Conservation (phyloP, 176 grass and related monocot species). For the Pontederia crassipes region DNA sequence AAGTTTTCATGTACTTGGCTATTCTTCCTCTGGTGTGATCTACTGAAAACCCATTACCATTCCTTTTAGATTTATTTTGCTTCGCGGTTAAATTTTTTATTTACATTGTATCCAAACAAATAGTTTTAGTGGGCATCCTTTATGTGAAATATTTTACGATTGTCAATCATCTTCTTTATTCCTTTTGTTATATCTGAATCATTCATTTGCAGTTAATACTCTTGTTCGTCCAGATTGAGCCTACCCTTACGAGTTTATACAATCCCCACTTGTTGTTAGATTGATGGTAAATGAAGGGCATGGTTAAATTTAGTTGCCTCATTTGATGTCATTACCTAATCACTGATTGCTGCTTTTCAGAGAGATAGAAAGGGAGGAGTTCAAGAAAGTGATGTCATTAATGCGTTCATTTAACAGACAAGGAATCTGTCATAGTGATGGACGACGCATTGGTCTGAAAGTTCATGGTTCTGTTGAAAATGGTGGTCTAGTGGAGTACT, state of each 20-base stretch:
- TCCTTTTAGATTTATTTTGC: too few relatives aligned
- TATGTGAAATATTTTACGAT: too few relatives aligned
- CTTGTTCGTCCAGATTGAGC: constrained; percentile 50
- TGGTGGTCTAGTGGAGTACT: constrained; percentile 70
- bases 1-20: too few relatives aligned
- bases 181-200: constrained; percentile 44
- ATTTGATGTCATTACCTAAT: constrained; percentile 16
- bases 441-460: constrained; percentile 73
- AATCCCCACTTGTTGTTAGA: constrained; percentile 42
- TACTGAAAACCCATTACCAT: too few relatives aligned
- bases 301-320: constrained; percentile 30
- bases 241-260: constrained; percentile 30
- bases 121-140: too few relatives aligned
- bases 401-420: constrained; percentile 90
- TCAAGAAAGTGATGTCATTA: constrained; percentile 95
- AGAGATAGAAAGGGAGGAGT: constrained; percentile 87
- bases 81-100: too few relatives aligned
- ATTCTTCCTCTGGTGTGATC: too few relatives aligned
- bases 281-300: constrained; percentile 69
- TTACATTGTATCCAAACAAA: too few relatives aligned
- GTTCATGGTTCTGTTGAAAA: constrained; percentile 54
- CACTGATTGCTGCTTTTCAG: constrained; percentile 46
- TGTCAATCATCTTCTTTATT: too few relatives aligned
- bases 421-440: constrained; percentile 70
- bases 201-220: constrained; percentile 61